Evolutionary conservation across 1,284 basidiomycete genomes (phyloP), one percentile per base, ranked within the genome.

Genomic region (Leccinum olivaceoglutinosum): DNA sequence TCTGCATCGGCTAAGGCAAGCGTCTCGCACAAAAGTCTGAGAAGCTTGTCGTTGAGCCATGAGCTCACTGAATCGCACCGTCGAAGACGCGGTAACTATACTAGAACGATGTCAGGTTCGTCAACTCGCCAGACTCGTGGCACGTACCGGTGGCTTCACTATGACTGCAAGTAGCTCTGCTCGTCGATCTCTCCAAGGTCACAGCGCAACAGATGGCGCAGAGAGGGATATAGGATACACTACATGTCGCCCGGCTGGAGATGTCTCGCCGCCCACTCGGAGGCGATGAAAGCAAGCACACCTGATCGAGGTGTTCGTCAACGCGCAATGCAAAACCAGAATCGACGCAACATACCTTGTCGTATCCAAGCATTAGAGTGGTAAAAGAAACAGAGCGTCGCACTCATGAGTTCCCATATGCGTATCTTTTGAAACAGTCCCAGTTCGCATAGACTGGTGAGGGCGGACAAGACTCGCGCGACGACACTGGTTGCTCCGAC

Each of bases 1-100:
- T 98, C 96, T 1, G 96, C 95, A 76, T 99, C 97, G 2, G 96
- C 96, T 54, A 99, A 80, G 0, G 94, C 98, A 25, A 99, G 82
- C 0, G 95, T 94, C 76, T 99, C 98, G 69, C 96, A 93, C 44
- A 99, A 79, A 10, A 99, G 84, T 38, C 97, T 90, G 64, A 96
- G 83, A 56, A 99, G 86, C 76, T 97, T 94, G 63, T 98, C 95
- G 69, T 93, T 94, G 61, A 94, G 82, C 70, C 21, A 25, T 25
- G 21, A 25, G 94, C 94, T 95, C 94, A 97, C 60, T 86, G 81
- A 7, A 96, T 84, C 0, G 94, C 92, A 1, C 92, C 89, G 65
- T 95, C 90, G 60, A 98, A 88, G 83, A 60, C 93, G 81, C 6
- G 92, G 80, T 34, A 94, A 78, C 94, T 34, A 51, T 25, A 25